A percentile compares a stretch with the other conserved stretches of the same genome.
These are phyloP conservation scores for Periconia sp. DNA, from an alignment of 2,329 filamentous ascomycete species.

Conservation along the genomic window DNA sequence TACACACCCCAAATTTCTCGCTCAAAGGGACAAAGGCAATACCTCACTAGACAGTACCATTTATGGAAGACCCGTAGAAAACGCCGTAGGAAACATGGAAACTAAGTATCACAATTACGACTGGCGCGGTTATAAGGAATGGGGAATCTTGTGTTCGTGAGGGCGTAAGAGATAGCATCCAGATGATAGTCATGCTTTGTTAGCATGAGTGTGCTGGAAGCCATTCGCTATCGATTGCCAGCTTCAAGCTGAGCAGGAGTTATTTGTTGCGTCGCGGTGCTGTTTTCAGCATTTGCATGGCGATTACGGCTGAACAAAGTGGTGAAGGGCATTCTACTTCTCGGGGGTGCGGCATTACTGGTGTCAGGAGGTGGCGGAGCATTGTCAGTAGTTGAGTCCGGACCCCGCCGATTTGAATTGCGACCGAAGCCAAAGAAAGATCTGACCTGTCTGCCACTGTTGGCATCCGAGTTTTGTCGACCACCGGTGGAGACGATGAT, in stretches of 20 bases:
- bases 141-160: slow-evolving; percentile 5
- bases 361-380: not conserved
- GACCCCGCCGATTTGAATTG: slow-evolving; percentile 24
- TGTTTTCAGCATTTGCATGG: slow-evolving; percentile 16
- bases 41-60: not conserved
- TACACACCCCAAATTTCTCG: not conserved
- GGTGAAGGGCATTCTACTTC: slow-evolving; percentile 18
- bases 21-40: not conserved
- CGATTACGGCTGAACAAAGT: slow-evolving; percentile 34
- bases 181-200: not conserved
- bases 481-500: slow-evolving; percentile 22
- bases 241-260: slow-evolving; percentile 42
- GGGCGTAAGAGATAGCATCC: not conserved
- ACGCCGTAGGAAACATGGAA: slow-evolving; percentile 1
- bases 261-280: slow-evolving; percentile 18
- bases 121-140: not conserved
- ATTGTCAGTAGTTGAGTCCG: slow-evolving; percentile 11
- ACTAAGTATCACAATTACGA: not conserved
- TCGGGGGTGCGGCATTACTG: slow-evolving; percentile 4
- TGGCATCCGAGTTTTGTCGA: slow-evolving; percentile 6
- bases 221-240: slow-evolving; percentile 30
- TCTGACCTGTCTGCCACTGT: slow-evolving; percentile 9
- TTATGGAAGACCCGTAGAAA: not conserved
- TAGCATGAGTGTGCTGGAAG: not conserved
- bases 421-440: slow-evolving; percentile 21